phyloP scores from a whole-genome alignment of 2,329 filamentous ascomycete species.

The Nemania serpens region DNA sequence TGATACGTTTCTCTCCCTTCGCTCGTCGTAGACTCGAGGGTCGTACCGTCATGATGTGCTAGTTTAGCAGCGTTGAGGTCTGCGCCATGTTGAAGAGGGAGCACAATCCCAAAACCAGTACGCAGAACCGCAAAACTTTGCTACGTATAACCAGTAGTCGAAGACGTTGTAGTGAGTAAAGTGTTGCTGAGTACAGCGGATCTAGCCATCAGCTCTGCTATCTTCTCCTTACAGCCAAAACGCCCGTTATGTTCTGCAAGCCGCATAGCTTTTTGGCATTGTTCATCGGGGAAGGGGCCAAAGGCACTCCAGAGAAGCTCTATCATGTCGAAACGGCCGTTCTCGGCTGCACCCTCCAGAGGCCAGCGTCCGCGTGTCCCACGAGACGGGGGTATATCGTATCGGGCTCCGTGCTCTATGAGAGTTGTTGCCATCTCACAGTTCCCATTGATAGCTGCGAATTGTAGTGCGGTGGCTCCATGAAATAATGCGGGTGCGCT shows the following conservation, averaged over 20 bases:
- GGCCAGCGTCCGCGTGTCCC: constrained; percentile 4
- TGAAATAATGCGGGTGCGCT: not conserved
- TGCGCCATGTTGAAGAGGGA: too few species aligned
- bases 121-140: too few species aligned
- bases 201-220: constrained; percentile 1
- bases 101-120: too few species aligned
- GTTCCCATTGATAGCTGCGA: constrained; percentile 11
- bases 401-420: not conserved
- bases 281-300: not conserved
- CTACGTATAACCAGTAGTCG: too few species aligned
- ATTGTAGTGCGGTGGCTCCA: constrained; percentile 6
- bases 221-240: constrained; percentile 8
- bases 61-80: too few species aligned
- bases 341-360: constrained; percentile 9
- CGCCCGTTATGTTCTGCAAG: not conserved
- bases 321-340: constrained; percentile 16
- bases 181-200: too few species aligned
- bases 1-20: too few species aligned
- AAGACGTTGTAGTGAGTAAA: too few species aligned
- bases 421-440: not conserved
- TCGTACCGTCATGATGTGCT: too few species aligned
- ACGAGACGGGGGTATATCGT: not conserved
- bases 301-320: constrained; percentile 6
- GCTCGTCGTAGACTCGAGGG: too few species aligned
- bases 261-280: constrained; percentile 1